Evolutionary conservation across 2,329 filamentous ascomycete genomes (phyloP).

Genomic region (Onygenales sp.): DNA sequence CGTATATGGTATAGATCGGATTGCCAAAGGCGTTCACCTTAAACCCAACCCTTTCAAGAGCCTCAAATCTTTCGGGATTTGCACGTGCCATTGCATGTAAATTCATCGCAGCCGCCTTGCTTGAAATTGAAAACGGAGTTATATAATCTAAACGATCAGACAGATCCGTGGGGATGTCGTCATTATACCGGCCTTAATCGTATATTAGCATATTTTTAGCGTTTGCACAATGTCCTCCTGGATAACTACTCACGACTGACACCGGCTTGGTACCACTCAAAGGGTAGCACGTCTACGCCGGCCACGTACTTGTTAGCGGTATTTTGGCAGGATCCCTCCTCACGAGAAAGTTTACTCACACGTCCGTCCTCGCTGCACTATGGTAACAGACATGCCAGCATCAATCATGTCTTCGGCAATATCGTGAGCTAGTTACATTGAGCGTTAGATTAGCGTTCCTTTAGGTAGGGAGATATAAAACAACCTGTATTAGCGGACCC

Average conservation of each 20-base stretch:
- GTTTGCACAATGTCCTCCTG: background rate
- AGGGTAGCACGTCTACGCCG: conserved; percentile 12
- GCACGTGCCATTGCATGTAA: conserved; percentile 19
- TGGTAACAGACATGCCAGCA: conserved; percentile 34
- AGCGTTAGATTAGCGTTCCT: background rate
- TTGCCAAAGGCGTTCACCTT: conserved; percentile 29
- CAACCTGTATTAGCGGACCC: conserved; percentile 39
- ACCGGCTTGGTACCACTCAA: conserved; percentile 10
- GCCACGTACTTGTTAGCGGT: too few species aligned
- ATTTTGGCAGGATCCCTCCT: too few species aligned
- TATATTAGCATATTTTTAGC: background rate
- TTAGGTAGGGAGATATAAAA: background rate
- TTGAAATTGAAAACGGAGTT: conserved; percentile 16
- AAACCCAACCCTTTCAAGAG: conserved; percentile 35
- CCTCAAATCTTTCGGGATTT: conserved; percentile 31
- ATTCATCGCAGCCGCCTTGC: conserved; percentile 23
- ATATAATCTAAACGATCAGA: conserved; percentile 15
- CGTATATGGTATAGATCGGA: conserved; percentile 29
- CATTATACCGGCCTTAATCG: conserved; percentile 13
- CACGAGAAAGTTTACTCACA: conserved; percentile 14
- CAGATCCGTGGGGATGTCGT: conserved; percentile 11
- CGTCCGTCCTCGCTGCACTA: conserved; percentile 38
- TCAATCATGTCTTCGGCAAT: conserved; percentile 40
- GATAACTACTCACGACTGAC: conserved; percentile 9
- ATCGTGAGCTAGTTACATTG: conserved; percentile 28